These are phyloP conservation scores for Talaromyces pinophilus DNA, from an alignment of 2,329 filamentous ascomycete species.

Conservation along the genomic window DNA sequence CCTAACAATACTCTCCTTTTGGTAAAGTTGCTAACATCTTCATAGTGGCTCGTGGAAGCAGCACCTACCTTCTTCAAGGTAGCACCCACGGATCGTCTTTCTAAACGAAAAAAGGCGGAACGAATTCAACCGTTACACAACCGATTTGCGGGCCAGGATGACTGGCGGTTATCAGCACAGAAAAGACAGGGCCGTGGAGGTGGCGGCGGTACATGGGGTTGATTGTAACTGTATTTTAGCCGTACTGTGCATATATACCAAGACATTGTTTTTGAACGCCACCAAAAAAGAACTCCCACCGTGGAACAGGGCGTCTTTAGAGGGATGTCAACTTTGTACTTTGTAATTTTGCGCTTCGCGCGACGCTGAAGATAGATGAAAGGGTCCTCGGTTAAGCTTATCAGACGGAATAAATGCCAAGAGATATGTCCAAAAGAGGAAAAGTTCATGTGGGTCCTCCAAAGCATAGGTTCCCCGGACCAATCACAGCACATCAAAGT, in stretches of 20 bases:
- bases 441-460: not conserved
- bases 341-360: no score
- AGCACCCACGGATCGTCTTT: constrained; percentile 79
- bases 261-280: not conserved
- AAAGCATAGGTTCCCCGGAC: not conserved
- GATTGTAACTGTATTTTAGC: not conserved
- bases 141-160: constrained; percentile 86
- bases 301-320: not conserved
- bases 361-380: no score
- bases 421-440: not conserved
- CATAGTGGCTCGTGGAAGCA: constrained; percentile 77
- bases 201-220: constrained; percentile 88
- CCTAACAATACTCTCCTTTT: not conserved
- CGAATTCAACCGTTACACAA: constrained; percentile 94
- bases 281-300: not conserved
- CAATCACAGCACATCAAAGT: not conserved
- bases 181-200: constrained; percentile 79
- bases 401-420: not conserved
- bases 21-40: constrained; percentile 20
- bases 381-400: no score
- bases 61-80: constrained; percentile 99
- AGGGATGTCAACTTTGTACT: not conserved
- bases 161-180: constrained; percentile 91
- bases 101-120: constrained; percentile 90
- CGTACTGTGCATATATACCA: not conserved